Base-by-base conservation (phyloP, 2,329 filamentous ascomycete species). In the Calonectria montana region DNA sequence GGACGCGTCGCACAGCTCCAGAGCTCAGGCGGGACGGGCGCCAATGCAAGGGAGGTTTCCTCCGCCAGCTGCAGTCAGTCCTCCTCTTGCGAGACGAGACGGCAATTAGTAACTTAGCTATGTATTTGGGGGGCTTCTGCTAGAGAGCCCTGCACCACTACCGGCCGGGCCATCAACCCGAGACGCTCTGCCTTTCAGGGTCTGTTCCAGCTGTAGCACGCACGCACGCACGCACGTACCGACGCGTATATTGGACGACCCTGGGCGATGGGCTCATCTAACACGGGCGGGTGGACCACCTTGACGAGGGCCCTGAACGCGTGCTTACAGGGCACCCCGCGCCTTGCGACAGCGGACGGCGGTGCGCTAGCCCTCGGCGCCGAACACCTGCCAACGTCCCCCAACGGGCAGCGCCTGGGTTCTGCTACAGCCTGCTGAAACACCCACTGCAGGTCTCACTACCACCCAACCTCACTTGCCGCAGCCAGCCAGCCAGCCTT, bases 1-100 rank as follows among this genome's bases (percentile, higher is more conserved):
- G 67, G 74, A 70, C 75, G 71, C 77, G 77, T 74, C 63, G 39
- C 23, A 37, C 16, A 50, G 16, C 18, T 35, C 23, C 21, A 47
- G 41, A 64, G 61, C 31, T 37, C 35, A n/a, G 39, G 41, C 31
- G 25, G 31, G 27, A 29, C 65, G 70, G 74, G 72, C 64, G 69
- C 73, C 72, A 71, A 75, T 73, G 74, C 74, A 76, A 77, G 76
- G 76, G 76, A 78, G 71, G 47, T 55, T 39, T 35, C 21, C 53
- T 39, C 27, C 15, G 48, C 39, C 23, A 43, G 64, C 39, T 41
- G 55, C 41, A 16, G n/a, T n/a, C n/a, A n/a, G n/a, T n/a, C n/a
- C n/a, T 15, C 39, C 41, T 50, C 27, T 55, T 59, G 41, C 27
- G 23, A 63, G 47, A 47, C 31, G 62, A 43, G 31, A 23, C 43